Conservation (phyloP, 169 alveolate species). For the Plasmodium relictum region DNA sequence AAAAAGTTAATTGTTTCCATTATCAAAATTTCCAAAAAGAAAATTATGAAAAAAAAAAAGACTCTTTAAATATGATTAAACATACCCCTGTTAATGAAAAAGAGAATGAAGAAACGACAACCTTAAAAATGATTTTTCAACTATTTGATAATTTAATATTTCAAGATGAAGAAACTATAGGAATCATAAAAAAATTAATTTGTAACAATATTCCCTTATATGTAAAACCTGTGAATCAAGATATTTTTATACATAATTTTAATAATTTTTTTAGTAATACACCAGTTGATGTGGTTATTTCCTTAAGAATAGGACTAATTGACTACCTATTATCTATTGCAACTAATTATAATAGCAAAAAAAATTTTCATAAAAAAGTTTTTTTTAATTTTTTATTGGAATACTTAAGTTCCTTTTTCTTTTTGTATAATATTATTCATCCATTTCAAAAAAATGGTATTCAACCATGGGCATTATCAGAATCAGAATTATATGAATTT, state of each 20-base stretch:
- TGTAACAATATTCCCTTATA: slow-evolving; percentile 39
- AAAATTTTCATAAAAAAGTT: neutral
- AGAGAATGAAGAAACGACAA: slow-evolving; percentile 1
- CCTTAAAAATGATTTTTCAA: neutral
- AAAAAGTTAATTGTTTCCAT: neutral
- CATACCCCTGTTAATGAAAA: neutral
- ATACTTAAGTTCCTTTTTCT: slow-evolving; percentile 49
- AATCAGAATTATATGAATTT: slow-evolving; percentile 53
- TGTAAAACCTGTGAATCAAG: slow-evolving; percentile 39
- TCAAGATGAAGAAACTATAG: slow-evolving; percentile 5
- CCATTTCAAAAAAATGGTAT: slow-evolving; percentile 70
- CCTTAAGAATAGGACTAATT: slow-evolving; percentile 28
- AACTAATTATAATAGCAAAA: neutral
- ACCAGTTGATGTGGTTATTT: slow-evolving; percentile 39
- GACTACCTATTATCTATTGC: slow-evolving; percentile 10
- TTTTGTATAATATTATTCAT: slow-evolving; percentile 38
- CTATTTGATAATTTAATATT: slow-evolving; percentile 1
- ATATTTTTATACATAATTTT: slow-evolving; percentile 13
- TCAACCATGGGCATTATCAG: slow-evolving; percentile 71
- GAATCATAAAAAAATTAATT: slow-evolving; percentile 12
- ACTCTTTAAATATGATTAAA: no score
- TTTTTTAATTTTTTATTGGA: slow-evolving; percentile 15
- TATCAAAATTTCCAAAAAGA: neutral
- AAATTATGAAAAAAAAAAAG: neutral
- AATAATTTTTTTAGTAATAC: slow-evolving; percentile 1